These are phyloP conservation scores for Penicillium sp. DNA, from an alignment of 2,329 filamentous ascomycete species.

Conservation along the genomic window DNA sequence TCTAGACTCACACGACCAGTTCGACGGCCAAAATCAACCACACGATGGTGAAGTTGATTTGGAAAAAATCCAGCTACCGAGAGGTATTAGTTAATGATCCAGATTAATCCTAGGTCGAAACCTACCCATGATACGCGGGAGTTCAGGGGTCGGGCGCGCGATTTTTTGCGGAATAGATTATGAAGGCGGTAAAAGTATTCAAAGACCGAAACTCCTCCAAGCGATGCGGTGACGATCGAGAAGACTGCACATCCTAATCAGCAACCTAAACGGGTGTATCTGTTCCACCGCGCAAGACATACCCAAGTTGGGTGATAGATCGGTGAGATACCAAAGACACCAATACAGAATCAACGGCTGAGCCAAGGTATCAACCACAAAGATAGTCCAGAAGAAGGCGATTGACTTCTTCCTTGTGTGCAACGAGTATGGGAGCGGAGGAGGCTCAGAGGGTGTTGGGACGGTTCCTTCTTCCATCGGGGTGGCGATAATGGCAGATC, in stretches of 20 bases:
- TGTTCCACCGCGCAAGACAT: slow-evolving; percentile 19
- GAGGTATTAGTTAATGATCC: slow-evolving; percentile 4
- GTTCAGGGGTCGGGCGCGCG: slow-evolving; percentile 42
- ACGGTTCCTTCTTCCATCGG: slow-evolving; percentile 38
- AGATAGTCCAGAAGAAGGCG: slow-evolving; percentile 59
- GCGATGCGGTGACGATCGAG: slow-evolving; percentile 42
- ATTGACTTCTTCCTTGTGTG: slow-evolving; percentile 56
- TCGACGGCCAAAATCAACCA: slow-evolving; percentile 47
- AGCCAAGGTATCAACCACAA: slow-evolving; percentile 58
- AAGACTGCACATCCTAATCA: slow-evolving; percentile 35
- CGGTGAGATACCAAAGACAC: slow-evolving; percentile 59
- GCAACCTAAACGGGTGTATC: neutral
- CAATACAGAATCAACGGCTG: slow-evolving; percentile 63
- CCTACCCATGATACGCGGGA: slow-evolving; percentile 46
- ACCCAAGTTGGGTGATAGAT: slow-evolving; percentile 47
- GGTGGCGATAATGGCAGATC: slow-evolving; percentile 20
- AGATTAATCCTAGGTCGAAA: neutral
- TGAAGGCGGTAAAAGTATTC: slow-evolving; percentile 47
- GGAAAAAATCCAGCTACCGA: slow-evolving; percentile 46
- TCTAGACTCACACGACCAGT: slow-evolving; percentile 41
- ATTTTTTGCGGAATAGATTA: slow-evolving; percentile 40
- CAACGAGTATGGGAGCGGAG: slow-evolving; percentile 58
- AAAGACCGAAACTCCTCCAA: slow-evolving; percentile 45
- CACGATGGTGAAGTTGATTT: slow-evolving; percentile 48
- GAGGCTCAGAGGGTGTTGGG: slow-evolving; percentile 36